Evolutionary conservation across 2,329 filamentous ascomycete genomes (phyloP).

Genomic region (Fusarium torreyae): DNA sequence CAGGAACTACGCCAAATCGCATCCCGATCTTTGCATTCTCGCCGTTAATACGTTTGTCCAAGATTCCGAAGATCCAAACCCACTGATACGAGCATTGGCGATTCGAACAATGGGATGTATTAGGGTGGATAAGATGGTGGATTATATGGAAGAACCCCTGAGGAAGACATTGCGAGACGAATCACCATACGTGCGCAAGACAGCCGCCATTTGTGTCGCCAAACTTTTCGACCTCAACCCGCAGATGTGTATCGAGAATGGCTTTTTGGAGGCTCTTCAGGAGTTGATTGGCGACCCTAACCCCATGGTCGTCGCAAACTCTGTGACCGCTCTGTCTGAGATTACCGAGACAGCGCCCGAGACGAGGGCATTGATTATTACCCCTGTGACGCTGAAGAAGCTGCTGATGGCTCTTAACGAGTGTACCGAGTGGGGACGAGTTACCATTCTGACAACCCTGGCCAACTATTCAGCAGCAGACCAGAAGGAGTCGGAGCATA

Average conservation of each 20-base stretch:
- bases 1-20: slow-evolving; percentile 99
- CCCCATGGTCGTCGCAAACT: slow-evolving; percentile 99
- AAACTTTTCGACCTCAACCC: slow-evolving; percentile 98
- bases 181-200: slow-evolving; percentile 98
- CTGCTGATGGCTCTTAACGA: slow-evolving; percentile 96
- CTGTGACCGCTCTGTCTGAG: slow-evolving; percentile 92
- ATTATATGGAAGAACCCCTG: slow-evolving; percentile 99
- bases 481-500: slow-evolving; percentile 96
- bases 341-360: slow-evolving; percentile 93
- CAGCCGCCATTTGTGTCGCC: slow-evolving; percentile 95
- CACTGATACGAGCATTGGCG: slow-evolving; percentile 91
- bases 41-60: slow-evolving; percentile 99
- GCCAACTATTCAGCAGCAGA: slow-evolving; percentile 91
- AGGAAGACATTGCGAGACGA: slow-evolving; percentile 97
- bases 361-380: slow-evolving; percentile 88
- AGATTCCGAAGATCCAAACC: slow-evolving; percentile 98
- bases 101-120: slow-evolving; percentile 99
- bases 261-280: slow-evolving; percentile 93
- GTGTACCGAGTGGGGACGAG: slow-evolving; percentile 97
- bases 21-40: slow-evolving; percentile 97
- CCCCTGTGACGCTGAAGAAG: slow-evolving; percentile 89
- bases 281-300: slow-evolving; percentile 98
- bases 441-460: slow-evolving; percentile 91
- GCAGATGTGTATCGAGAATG: slow-evolving; percentile 93
- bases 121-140: slow-evolving; percentile 98